phyloP scores from a whole-genome alignment of 2,329 filamentous ascomycete species.

The Zasmidium cellare region DNA sequence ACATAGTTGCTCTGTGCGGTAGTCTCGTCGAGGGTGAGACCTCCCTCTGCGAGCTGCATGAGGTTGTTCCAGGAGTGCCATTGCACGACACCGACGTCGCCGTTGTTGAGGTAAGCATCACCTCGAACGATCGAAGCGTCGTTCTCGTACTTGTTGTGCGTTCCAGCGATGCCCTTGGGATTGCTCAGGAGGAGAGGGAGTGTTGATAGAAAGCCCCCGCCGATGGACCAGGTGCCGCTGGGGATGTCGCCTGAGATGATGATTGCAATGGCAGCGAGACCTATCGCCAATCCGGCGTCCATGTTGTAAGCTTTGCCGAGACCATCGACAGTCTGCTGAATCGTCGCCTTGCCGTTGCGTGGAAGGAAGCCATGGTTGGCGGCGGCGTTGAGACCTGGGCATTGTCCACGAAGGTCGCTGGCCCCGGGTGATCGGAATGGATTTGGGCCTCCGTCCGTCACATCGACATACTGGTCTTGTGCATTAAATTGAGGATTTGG shows the following conservation, averaged over 20 bases:
- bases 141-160: conserved; percentile 37
- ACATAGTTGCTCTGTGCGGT: conserved; percentile 7
- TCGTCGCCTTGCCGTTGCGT: conserved; percentile 4
- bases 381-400: conserved; percentile 26
- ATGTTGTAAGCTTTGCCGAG: conserved; percentile 33
- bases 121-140: conserved; percentile 28
- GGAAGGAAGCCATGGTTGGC: conserved; percentile 28
- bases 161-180: conserved; percentile 24
- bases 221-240: conserved; percentile 29
- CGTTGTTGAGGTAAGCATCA: conserved; percentile 24
- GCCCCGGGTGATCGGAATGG: conserved; percentile 28
- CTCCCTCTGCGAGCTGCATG: not conserved
- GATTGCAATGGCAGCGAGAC: conserved; percentile 33
- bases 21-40: conserved; percentile 17
- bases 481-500: conserved; percentile 16
- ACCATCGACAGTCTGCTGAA: conserved; percentile 10
- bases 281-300: conserved; percentile 22
- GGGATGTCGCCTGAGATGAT: conserved; percentile 21
- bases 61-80: conserved; percentile 5
- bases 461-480: conserved; percentile 20
- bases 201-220: conserved; percentile 18
- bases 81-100: conserved; percentile 21
- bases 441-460: conserved; percentile 25
- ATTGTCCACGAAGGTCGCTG: conserved; percentile 30
- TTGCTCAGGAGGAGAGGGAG: conserved; percentile 11